Conservation (phyloP, 768 basidiomycete species). For the Lactarius quietus region DNA sequence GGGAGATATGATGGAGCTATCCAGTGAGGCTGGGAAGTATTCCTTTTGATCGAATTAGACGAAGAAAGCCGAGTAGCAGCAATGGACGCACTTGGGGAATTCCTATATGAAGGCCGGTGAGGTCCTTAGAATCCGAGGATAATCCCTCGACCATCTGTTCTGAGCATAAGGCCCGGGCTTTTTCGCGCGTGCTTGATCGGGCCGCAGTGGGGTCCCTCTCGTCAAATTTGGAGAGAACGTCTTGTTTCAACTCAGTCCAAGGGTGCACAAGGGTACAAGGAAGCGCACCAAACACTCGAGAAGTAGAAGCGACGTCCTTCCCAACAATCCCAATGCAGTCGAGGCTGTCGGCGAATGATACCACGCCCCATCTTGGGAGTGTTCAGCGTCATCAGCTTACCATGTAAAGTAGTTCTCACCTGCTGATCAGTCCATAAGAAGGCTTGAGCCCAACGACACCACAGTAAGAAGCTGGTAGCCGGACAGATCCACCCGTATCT, state of each 20-base stretch:
- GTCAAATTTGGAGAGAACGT: constrained; percentile 47
- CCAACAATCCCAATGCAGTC: constrained; percentile 91
- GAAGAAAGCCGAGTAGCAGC: background rate
- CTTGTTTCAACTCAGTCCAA: constrained; percentile 28
- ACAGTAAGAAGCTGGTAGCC: constrained; percentile 92
- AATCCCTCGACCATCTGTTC: constrained; percentile 13
- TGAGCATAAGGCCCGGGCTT: constrained; percentile 31
- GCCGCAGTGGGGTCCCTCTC: constrained; percentile 72
- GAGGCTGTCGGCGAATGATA: constrained; percentile 91
- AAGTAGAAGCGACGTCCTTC: constrained; percentile 44
- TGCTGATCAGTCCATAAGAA: constrained; percentile 86
- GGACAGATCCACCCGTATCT: constrained; percentile 93
- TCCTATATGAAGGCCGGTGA: constrained; percentile 64
- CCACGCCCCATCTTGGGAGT: constrained; percentile 72
- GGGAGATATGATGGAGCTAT: constrained; percentile 41
- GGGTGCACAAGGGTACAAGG: background rate
- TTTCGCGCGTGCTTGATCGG: constrained; percentile 37
- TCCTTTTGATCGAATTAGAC: constrained; percentile 42
- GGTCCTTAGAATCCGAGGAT: constrained; percentile 11
- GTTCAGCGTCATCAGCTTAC: constrained; percentile 9
- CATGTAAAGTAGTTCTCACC: constrained; percentile 43
- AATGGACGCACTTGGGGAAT: constrained; percentile 58
- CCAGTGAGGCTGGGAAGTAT: constrained; percentile 73
- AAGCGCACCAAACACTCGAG: constrained; percentile 62
- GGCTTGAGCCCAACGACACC: constrained; percentile 92